Evolutionary conservation across 2,329 filamentous ascomycete genomes (phyloP).

Genomic region (Sarocladium strictum): DNA sequence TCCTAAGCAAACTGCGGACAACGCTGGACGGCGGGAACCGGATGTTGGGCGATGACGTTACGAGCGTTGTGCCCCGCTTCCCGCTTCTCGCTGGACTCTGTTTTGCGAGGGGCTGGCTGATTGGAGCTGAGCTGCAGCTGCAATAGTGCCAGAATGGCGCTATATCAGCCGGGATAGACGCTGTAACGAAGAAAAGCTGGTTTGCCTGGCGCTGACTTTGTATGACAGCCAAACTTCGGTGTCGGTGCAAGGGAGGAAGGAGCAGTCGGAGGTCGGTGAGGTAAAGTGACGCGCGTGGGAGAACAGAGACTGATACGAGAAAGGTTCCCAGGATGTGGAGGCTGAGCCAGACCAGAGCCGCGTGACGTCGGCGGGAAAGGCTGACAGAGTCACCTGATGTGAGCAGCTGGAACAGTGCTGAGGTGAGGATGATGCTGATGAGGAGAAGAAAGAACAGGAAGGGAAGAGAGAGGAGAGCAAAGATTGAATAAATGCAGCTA

Average conservation of each 20-base stretch:
- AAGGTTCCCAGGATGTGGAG: not conserved
- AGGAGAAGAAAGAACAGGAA: not conserved
- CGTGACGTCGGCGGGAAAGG: slow-evolving; percentile 3
- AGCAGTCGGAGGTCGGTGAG: not conserved
- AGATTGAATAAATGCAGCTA: not conserved
- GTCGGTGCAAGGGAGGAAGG: not conserved
- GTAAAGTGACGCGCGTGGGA: too few relatives aligned
- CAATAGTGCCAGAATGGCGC: not conserved
- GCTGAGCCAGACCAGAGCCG: not conserved
- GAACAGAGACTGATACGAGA: not conserved
- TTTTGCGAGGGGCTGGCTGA: not conserved
- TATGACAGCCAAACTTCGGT: not conserved
- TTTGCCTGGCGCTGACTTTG: not conserved
- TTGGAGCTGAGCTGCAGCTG: slow-evolving; percentile 3
- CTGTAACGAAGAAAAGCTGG: not conserved
- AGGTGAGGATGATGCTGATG: not conserved
- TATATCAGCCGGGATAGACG: not conserved
- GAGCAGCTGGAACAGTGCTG: not conserved
- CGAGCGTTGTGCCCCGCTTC: slow-evolving; percentile 4
- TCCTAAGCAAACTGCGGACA: not conserved
- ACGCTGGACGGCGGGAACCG: not conserved
- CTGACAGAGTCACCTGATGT: slow-evolving; percentile 4
- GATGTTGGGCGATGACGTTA: slow-evolving; percentile 8
- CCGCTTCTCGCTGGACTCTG: slow-evolving; percentile 3
- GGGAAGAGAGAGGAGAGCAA: not conserved